phyloP scores from a whole-genome alignment of 148 eudicot genomes.

The Polygonum maritimum region DNA sequence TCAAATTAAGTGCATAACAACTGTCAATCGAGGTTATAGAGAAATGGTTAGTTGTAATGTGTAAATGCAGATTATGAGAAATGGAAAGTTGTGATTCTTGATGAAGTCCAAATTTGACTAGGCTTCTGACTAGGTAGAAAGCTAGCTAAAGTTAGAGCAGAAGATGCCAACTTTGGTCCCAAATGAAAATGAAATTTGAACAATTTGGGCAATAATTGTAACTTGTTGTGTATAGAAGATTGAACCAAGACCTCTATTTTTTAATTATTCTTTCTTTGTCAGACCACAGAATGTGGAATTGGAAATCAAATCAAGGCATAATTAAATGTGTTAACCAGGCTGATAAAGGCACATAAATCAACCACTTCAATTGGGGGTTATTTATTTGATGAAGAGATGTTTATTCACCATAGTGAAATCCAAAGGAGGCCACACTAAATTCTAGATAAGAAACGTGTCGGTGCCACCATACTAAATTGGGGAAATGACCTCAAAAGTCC shows the following conservation, averaged over 20 bases:
- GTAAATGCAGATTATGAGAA: neutral
- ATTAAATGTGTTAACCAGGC: neutral
- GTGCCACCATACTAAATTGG: too few species aligned
- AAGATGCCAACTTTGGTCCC: neutral
- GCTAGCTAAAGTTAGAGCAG: neutral
- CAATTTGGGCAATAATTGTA: neutral
- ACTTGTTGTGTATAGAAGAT: too few species aligned
- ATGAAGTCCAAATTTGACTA: too few species aligned
- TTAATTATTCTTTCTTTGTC: too few species aligned
- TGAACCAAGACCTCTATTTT: too few species aligned
- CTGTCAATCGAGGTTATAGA: neutral
- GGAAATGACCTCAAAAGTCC: too few species aligned
- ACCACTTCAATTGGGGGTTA: neutral
- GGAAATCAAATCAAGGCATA: neutral
- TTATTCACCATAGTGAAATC: too few species aligned
- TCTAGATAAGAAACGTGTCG: too few species aligned
- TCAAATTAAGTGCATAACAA: neutral
- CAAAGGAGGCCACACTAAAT: too few species aligned
- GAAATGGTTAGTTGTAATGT: neutral
- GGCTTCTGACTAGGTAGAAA: neutral
- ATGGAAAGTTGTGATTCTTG: neutral
- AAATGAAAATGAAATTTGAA: neutral
- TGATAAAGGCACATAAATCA: neutral
- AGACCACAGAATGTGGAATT: too few species aligned
- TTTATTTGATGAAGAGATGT: too few species aligned